Base-by-base conservation (phyloP, 1,139 yeast genomes). In the Blastobotrys ciferrii region DNA sequence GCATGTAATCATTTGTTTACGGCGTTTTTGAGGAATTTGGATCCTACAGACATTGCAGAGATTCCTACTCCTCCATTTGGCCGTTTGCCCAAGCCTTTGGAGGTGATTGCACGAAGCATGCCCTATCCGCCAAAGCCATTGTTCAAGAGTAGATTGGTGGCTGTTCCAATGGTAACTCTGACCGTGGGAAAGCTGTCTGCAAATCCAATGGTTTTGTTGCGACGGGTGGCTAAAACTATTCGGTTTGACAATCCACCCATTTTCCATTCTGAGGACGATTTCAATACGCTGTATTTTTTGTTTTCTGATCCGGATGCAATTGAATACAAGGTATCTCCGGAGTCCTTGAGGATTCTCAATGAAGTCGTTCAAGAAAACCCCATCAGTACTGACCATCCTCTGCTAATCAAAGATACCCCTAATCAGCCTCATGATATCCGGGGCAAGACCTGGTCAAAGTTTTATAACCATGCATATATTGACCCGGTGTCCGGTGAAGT, bases 1-100 rank as follows among this genome's bases (percentile, higher is more conserved):
- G 96, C 96, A 0, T 78, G 87, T 67, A 86, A 87, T 61, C 97
- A 89, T 65, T 66, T 89, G 39, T 73, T 88, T 31, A 67, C 87
- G 30, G 79, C 96, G 2, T 89, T 88, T 60, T 68, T 89, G 50
- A 76, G 95, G 54, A 82, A 95, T 17, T 83, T 87, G 83, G 48
- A 54, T 15, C 61, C 61, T 2, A 42, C 50, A 2, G 49, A 46
- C 6, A 42, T 41, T 11, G 45, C 52, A 6, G 48, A 50, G 1
- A 15, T 43, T 2, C 35, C 40, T 18, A 20, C 41, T 2, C 20
- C 25, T 15, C 39, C 50, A 15, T 42, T 42, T 14, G 42, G 45
- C 11, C 36, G 46, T 4, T 42, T 47, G 42, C 50, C 50, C 9
- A 50, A 47, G 23, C 53, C 53, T 6, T 30, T 50, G 35, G 45